These are phyloP conservation scores for Zygoascus hellenicus DNA, from an alignment of 1,139 yeast genomes.

Conservation along the genomic window DNA sequence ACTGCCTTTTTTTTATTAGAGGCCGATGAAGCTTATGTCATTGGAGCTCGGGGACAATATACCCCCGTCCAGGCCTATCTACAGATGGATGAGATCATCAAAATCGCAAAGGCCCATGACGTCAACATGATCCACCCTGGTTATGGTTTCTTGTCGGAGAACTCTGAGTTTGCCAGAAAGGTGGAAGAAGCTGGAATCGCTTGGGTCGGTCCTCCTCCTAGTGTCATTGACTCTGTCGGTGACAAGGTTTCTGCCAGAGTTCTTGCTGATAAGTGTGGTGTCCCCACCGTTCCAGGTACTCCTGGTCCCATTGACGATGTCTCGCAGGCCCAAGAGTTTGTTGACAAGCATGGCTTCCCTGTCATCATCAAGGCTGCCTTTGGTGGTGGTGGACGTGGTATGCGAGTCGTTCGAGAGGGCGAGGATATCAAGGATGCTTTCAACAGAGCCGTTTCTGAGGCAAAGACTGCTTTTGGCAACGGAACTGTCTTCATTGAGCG, in stretches of 20 bases:
- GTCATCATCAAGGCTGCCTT: slow-evolving; percentile 98
- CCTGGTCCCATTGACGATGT: slow-evolving; percentile 89
- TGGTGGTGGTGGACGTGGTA: slow-evolving; percentile 99
- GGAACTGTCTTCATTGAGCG: slow-evolving; percentile 98
- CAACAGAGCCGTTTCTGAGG: slow-evolving; percentile 90
- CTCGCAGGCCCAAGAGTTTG: slow-evolving; percentile 74
- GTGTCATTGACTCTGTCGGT: slow-evolving; percentile 93
- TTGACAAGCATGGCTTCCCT: slow-evolving; percentile 80
- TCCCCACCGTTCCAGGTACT: slow-evolving; percentile 97
- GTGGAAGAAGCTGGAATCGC: slow-evolving; percentile 88
- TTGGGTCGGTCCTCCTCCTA: slow-evolving; percentile 92
- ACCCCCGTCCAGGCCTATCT: slow-evolving; percentile 96
- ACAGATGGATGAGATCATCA: slow-evolving; percentile 91
- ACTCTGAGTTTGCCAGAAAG: slow-evolving; percentile 88
- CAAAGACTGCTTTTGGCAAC: slow-evolving; percentile 90
- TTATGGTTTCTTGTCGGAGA: slow-evolving; percentile 92
- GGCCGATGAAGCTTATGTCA: slow-evolving; percentile 47
- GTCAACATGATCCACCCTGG: slow-evolving; percentile 99
- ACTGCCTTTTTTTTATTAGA: slow-evolving; percentile 18
- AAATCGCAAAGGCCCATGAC: slow-evolving; percentile 77
- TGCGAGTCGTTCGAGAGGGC: slow-evolving; percentile 98
- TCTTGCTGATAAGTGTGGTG: slow-evolving; percentile 73
- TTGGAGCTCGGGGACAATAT: slow-evolving; percentile 83
- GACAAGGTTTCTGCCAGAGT: slow-evolving; percentile 94
- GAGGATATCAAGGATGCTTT: slow-evolving; percentile 91